Evolutionary conservation across 1,139 yeast species (phyloP).

Genomic region (Magnusiomyces fungicola): DNA sequence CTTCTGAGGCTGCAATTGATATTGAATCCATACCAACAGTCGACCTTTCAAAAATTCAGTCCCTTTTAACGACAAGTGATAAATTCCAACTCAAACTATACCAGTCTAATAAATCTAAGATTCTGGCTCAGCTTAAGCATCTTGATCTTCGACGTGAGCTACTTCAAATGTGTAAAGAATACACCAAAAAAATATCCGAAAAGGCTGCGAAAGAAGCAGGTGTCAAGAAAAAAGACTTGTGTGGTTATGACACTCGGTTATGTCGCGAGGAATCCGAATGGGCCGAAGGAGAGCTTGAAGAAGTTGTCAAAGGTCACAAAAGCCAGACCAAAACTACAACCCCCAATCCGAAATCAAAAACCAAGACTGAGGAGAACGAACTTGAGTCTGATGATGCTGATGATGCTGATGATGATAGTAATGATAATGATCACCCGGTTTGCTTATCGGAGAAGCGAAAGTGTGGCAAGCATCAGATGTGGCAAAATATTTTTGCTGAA

Average conservation of each 20-base stretch:
- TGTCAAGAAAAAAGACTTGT: slow-evolving; percentile 33
- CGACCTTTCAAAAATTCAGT: slow-evolving; percentile 1
- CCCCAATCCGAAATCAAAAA: not conserved
- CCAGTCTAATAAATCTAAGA: not conserved
- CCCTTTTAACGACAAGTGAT: not conserved
- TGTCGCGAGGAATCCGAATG: slow-evolving; percentile 23
- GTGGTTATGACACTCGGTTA: slow-evolving; percentile 37
- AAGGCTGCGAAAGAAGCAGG: slow-evolving; percentile 20
- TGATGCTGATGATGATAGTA: not conserved
- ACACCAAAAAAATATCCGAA: slow-evolving; percentile 20
- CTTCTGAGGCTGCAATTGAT: not conserved
- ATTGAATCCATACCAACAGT: not conserved
- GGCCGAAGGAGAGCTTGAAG: slow-evolving; percentile 7
- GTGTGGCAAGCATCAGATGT: slow-evolving; percentile 59
- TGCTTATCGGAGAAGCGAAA: slow-evolving; percentile 61
- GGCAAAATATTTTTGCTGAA: slow-evolving; percentile 52
- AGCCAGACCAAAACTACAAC: no score
- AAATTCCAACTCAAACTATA: slow-evolving; percentile 10
- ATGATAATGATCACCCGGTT: slow-evolving; percentile 19
- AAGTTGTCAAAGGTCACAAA: not conserved
- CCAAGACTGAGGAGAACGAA: not conserved
- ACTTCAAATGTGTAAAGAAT: slow-evolving; percentile 19
- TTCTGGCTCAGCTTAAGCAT: not conserved
- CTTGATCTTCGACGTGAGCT: not conserved
- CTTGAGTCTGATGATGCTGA: not conserved